These are phyloP conservation scores for Cyclospora cayetanensis DNA, from an alignment of 169 alveolate genomes.

Conservation along the genomic window DNA sequence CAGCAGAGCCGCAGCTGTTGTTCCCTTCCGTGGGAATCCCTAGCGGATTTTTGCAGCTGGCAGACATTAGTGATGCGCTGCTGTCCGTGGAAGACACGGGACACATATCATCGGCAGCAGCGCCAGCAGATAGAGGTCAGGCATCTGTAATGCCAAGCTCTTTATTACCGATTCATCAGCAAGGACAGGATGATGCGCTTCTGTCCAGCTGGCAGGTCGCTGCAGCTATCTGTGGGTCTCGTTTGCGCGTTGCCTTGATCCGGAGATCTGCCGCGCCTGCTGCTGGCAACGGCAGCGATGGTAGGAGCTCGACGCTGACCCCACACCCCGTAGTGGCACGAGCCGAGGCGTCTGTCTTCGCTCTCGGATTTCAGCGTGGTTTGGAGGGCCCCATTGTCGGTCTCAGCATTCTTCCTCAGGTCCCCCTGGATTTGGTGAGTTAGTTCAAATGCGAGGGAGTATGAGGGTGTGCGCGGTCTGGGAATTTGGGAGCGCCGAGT, in stretches of 20 bases:
- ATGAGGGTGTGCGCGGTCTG: no score
- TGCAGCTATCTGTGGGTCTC: slow-evolving; percentile 29
- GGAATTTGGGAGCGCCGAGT: no score
- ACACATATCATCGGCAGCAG: not conserved
- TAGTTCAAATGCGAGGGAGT: no score
- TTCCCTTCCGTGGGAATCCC: not conserved
- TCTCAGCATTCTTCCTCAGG: slow-evolving; percentile 11
- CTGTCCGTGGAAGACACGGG: not conserved
- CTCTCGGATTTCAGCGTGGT: not conserved
- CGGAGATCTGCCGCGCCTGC: not conserved
- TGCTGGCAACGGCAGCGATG: not conserved
- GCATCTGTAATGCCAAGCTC: no score
- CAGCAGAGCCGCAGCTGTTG: not conserved
- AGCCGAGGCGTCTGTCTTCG: slow-evolving; percentile 12
- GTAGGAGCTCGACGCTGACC: not conserved
- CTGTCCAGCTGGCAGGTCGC: slow-evolving; percentile 32
- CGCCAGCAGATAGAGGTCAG: not conserved
- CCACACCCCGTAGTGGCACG: not conserved
- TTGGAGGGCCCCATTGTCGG: slow-evolving; percentile 33
- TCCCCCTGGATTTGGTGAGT: slow-evolving; percentile 12
- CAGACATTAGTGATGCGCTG: slow-evolving; percentile 37
- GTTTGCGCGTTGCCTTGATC: slow-evolving; percentile 49
- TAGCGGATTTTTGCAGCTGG: slow-evolving; percentile 45
- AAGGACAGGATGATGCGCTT: not conserved
- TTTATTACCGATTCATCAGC: no score